These are phyloP conservation scores for Colletotrichum tamarilloi DNA, from an alignment of 2,329 filamentous ascomycete species.

Conservation along the genomic window DNA sequence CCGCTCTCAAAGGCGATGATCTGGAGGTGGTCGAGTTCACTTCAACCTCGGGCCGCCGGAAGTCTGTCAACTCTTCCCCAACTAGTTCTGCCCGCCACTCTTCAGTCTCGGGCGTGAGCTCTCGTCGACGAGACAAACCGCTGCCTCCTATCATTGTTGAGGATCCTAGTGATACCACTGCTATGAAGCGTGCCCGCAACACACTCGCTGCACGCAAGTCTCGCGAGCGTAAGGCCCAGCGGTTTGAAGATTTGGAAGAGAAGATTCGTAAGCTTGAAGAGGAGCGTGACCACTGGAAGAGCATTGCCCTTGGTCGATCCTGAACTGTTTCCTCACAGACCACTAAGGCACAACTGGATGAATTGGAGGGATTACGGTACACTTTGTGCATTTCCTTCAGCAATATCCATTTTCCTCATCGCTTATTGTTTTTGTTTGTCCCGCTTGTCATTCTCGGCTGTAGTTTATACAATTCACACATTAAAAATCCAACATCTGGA, in stretches of 20 bases:
- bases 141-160: conserved; percentile 81
- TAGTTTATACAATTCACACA: background rate
- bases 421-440: background rate
- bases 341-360: background rate
- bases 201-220: conserved; percentile 94
- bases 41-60: conserved; percentile 56
- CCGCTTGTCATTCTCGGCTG: background rate
- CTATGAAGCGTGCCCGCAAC: conserved; percentile 93
- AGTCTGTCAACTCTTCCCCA: conserved; percentile 57
- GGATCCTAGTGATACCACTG: conserved; percentile 79
- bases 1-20: conserved; percentile 58
- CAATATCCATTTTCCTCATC: background rate
- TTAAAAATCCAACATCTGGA: no score
- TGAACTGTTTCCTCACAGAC: background rate
- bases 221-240: conserved; percentile 84
- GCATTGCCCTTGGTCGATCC: conserved; percentile 54
- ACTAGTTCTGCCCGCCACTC: conserved; percentile 69
- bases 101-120: conserved; percentile 74
- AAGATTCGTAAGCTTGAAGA: conserved; percentile 76
- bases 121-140: conserved; percentile 83
- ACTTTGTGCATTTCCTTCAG: background rate
- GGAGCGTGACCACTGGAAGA: conserved; percentile 75
- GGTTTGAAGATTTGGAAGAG: conserved; percentile 79
- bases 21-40: conserved; percentile 54
- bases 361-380: background rate